Conservation (phyloP, 805 yeast genomes). For the Candida easanensis region DNA sequence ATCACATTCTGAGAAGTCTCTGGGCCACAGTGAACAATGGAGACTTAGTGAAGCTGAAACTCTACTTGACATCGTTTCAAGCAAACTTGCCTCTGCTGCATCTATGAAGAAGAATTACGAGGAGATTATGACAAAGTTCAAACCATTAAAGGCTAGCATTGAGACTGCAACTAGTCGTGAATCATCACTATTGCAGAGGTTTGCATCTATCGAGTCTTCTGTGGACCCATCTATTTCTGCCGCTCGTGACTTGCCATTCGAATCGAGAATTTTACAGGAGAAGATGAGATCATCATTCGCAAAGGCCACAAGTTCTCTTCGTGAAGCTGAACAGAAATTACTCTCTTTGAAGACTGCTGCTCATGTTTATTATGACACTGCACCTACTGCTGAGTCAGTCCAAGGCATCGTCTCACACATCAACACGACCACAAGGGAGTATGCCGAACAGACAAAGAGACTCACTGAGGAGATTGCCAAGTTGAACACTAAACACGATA, state of each 20-base stretch:
- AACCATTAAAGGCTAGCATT: neutral
- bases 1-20: conserved; percentile 27
- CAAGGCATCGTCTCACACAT: conserved; percentile 19
- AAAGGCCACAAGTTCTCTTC: conserved; percentile 9
- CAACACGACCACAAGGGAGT: conserved; percentile 16
- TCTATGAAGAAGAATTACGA: neutral
- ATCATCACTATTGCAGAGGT: conserved; percentile 9
- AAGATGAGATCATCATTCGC: conserved; percentile 16
- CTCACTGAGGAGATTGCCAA: conserved; percentile 20
- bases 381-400: conserved; percentile 14
- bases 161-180: conserved; percentile 6
- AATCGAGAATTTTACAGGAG: conserved; percentile 15
- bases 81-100: neutral
- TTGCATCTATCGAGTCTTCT: conserved; percentile 7
- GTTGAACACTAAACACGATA: conserved; percentile 20
- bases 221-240: conserved; percentile 10
- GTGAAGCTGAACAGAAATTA: conserved; percentile 20
- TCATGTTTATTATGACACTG: conserved; percentile 9
- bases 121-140: conserved; percentile 2
- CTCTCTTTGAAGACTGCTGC: conserved; percentile 21
- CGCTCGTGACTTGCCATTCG: conserved; percentile 22
- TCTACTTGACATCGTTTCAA: conserved; percentile 12
- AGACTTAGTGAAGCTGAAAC: conserved; percentile 31
- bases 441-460: conserved; percentile 19
- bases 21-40: conserved; percentile 35